Base-by-base conservation (phyloP, 2,329 filamentous ascomycete species). In the Clonostachys sp. region DNA sequence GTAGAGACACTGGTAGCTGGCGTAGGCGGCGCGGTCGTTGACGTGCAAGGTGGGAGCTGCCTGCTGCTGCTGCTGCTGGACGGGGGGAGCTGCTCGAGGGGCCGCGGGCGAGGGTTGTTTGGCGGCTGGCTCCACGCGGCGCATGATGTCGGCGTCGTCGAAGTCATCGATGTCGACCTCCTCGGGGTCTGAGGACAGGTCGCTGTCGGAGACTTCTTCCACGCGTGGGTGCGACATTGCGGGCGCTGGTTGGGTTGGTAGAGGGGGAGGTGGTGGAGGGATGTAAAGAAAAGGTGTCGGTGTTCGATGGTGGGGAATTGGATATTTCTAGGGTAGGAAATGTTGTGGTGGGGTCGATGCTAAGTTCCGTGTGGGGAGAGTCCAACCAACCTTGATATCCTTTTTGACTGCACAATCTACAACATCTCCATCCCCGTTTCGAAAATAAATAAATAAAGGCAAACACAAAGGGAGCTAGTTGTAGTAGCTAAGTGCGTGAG, bases 171-270 rank as follows among this genome's bases (percentile, higher is more conserved):
- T 87, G 70, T 94, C 87, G 66, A 85, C 86, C 70, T 96, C 91
- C 53, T 90, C 88, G 46, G 92, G 90, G 71, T 97, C 92, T 13
- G 87, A 89, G 56, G 56, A 84, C 55, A 77, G 76, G 68, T 89
- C 87, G 66, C 80, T 84, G 74, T 95, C 90, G 50, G 85, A 89
- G 53, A 96, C 86, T 70, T 97, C 94, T 78, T 99, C 94, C 67
- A 97, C 86, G 51, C 86, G 85, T 50, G 91, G 83, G 73, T 94
- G 85, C 41, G 89, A 88, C 90, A 95, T 94, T 55, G 42, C 13
- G 24, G 24, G 24, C 24, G 24, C 24, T 30, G 24, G 24, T 30
- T 30, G 24, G 24, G 24, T 10, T 30, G 38, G 42, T 45, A 42
- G 41, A 18, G 38, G 30, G 18, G 30, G 35, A 16, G 35, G 36